Percentiles rank a stretch among this genome's conserved stretches.
Evolutionary conservation across 2,329 filamentous ascomycete species (phyloP).

Genomic region (Eurotiales sp.): DNA sequence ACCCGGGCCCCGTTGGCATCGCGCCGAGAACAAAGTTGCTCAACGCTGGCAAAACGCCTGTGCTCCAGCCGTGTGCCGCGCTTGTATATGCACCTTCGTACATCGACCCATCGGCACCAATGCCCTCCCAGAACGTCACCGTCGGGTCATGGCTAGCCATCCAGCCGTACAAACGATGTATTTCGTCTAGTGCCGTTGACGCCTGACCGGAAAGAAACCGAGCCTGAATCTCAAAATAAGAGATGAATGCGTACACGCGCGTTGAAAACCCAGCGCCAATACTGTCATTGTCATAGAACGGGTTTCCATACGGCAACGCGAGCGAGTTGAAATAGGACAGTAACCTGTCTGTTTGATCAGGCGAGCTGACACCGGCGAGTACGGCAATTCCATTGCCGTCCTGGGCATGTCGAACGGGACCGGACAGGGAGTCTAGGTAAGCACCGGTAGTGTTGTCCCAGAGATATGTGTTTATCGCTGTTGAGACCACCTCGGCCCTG

Average conservation of each 20-base stretch:
- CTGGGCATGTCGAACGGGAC: conserved; percentile 16
- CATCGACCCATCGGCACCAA: conserved; percentile 40
- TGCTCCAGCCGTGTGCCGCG: conserved; percentile 52
- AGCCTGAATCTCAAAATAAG: conserved; percentile 52
- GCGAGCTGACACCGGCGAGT: conserved; percentile 31
- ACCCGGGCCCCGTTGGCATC: conserved; percentile 43
- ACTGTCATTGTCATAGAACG: conserved; percentile 49
- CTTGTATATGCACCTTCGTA: conserved; percentile 49
- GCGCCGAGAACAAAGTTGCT: conserved; percentile 49
- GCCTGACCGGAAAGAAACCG: conserved; percentile 39
- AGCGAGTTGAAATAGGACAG: conserved; percentile 41
- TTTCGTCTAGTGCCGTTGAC: conserved; percentile 42
- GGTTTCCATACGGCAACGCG: conserved; percentile 45
- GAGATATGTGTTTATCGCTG: conserved; percentile 12
- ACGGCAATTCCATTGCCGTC: conserved; percentile 19
- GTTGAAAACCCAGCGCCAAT: conserved; percentile 38
- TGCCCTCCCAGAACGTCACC: conserved; percentile 52
- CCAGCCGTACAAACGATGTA: conserved; percentile 49
- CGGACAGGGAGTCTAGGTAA: conserved; percentile 12
- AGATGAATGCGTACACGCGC: conserved; percentile 52
- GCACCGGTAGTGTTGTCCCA: conserved; percentile 17
- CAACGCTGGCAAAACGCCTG: conserved; percentile 48
- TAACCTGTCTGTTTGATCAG: neutral
- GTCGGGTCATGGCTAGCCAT: conserved; percentile 48
- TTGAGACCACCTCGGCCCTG: conserved; percentile 9